Base-by-base conservation (phyloP, 2,329 filamentous ascomycete genomes). In the Dendryphion nanum region DNA sequence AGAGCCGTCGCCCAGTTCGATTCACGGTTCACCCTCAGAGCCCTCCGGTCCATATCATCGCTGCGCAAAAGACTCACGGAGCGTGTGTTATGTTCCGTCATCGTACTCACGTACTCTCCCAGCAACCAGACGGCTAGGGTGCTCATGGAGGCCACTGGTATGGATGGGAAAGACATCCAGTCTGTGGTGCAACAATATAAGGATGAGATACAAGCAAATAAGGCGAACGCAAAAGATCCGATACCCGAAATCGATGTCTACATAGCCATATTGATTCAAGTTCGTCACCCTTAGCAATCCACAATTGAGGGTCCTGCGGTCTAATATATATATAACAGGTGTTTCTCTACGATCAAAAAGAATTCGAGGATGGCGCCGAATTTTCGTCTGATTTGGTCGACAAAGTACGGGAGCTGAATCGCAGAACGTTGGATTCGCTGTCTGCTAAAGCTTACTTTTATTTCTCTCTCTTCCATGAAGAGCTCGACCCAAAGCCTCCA, bases 361-460 rank as follows among this genome's bases (percentile, higher is more conserved):
- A 88, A 61, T 85, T 82, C 59, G 77, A 93, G 64, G 80, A 81
- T 47, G 93, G 93, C 38, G 83, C 83, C 48, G 78, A 86, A 43
- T 95, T 97, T 70, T 97, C 93, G 19, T 81, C 81, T 51, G 81
- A 82, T 55, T 77, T 98, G 37, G 82, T 89, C 35, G 86, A 91
- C 61, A 85, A 85, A 62, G 84, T 97, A 64, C 89, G 94, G 59
- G 78, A 82, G 37, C 77, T 95, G 63, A 98, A 98, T 75, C 86
- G 93, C 47, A 84, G 93, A 55, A 97, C 93, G 17, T 75, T 98
- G 46, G 93, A 98, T 68, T 89, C 90, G 34, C 81, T 98, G 42
- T 87, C 90, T 42, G 89, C 91, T 50, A 94, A 94, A 69, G 89
- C 91, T 47, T 98, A 96, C 77, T 97, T 96, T 71, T 98, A 98